These are phyloP conservation scores for Xylariaceae sp. DNA, from an alignment of 2,329 filamentous ascomycete genomes.

Conservation along the genomic window DNA sequence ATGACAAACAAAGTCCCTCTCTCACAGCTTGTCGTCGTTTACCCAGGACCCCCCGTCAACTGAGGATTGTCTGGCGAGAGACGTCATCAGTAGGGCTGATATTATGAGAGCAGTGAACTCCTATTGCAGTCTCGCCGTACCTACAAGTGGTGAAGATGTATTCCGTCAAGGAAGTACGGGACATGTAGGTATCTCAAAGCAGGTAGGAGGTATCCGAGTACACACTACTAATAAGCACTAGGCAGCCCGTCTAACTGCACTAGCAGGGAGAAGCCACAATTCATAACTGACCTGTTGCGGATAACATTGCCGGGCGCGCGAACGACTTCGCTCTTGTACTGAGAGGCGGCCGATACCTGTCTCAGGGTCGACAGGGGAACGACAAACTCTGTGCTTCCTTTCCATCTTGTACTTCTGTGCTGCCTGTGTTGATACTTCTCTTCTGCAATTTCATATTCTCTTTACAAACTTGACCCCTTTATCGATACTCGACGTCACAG, in stretches of 20 bases:
- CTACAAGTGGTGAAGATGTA: neutral
- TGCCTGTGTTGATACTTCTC: neutral
- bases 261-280: neutral
- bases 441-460: neutral
- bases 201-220: neutral
- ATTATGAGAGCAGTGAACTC: neutral
- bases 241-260: neutral
- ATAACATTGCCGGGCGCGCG: neutral
- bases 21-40: neutral
- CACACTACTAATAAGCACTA: neutral
- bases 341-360: neutral
- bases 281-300: neutral
- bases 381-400: neutral
- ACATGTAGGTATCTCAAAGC: too few relatives aligned
- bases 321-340: neutral
- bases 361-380: neutral
- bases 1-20: neutral
- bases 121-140: too few relatives aligned
- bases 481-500: constrained; percentile 14
- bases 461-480: constrained; percentile 9
- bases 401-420: neutral
- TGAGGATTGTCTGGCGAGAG: neutral
- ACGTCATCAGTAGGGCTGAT: neutral
- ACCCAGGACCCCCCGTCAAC: neutral
- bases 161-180: neutral